A percentile compares a stretch with the other conserved stretches of the same genome.
Conservation (phyloP, 2,329 filamentous ascomycete genomes). For the Xylariaceae sp. region DNA sequence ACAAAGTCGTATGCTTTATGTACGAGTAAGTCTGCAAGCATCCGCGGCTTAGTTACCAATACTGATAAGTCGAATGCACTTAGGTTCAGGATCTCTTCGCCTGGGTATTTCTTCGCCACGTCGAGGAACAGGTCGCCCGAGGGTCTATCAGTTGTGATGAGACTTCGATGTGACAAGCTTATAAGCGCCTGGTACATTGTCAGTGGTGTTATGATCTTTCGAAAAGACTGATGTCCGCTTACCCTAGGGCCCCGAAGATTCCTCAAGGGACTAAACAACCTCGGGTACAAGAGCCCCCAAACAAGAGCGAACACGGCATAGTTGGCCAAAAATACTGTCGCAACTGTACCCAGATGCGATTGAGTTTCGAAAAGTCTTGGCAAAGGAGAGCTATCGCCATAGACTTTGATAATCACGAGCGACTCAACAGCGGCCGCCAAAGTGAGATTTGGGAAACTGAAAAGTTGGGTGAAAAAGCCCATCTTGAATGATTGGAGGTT, state of each 20-base stretch:
- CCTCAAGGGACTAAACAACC: slow-evolving; percentile 21
- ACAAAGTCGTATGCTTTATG: slow-evolving; percentile 50
- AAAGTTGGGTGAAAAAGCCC: slow-evolving; percentile 13
- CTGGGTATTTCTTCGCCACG: slow-evolving; percentile 18
- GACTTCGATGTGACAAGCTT: slow-evolving; percentile 15
- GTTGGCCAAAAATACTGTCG: slow-evolving; percentile 16
- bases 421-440: slow-evolving; percentile 25
- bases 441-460: slow-evolving; percentile 25
- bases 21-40: slow-evolving; percentile 45
- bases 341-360: slow-evolving; percentile 5
- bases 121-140: slow-evolving; percentile 21
- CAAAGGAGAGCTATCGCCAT: slow-evolving; percentile 7
- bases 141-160: slow-evolving; percentile 12
- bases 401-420: slow-evolving; percentile 25
- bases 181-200: slow-evolving; percentile 7
- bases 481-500: slow-evolving; percentile 1
- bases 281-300: slow-evolving; percentile 21
- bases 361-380: slow-evolving; percentile 9
- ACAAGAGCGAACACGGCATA: slow-evolving; percentile 18
- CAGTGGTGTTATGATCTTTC: not conserved
- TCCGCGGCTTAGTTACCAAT: slow-evolving; percentile 33
- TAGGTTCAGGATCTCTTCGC: slow-evolving; percentile 21
- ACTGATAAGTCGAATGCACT: slow-evolving; percentile 17
- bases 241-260: slow-evolving; percentile 22
- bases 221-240: slow-evolving; percentile 1